Evolutionary conservation across 768 basidiomycete genomes (phyloP), one percentile per base, ranked within the genome.

Genomic region (Auriscalpium vulgare): DNA sequence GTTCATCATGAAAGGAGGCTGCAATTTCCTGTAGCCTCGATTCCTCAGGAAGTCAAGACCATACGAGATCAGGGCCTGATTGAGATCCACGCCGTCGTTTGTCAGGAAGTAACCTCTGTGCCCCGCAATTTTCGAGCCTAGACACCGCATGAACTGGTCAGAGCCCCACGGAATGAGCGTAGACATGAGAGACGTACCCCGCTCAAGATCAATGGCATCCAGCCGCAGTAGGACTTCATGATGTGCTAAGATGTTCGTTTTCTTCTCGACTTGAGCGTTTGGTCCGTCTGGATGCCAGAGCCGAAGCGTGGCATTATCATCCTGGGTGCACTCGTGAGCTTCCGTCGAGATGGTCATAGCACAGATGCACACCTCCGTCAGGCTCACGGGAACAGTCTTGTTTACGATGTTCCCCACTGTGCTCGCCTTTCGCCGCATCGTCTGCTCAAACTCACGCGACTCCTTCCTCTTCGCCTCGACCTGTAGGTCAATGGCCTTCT

Each of bases 1-100:
- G 78, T 92, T 93, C 88, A 99, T 97, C 78, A 99, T 87, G 77
- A 97, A 99, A 0, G 97, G 97, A 3, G 95, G 91, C 69, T 95
- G 92, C 50, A 98, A 82, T 73, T 95, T 97, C 75, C 85, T 95
- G 81, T 90, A 97, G 1, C 81, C 84, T 34, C 78, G 79, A 53
- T 78, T 80, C 37, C 92, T 80, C 53, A 99, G 76, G 71, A 95
- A 99, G 67, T 98, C 90, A 61, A 99, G 84, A 5, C 92, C 94
- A 65, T 98, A 97, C 50, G 85, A 81, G 70, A 98, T 89, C 49
- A 99, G 77, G 0, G 97, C 97, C 70, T 95, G 97, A 70, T 98
- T 99, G 45, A 99, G 82, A 72, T 98, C 95, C 62, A 99, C 81
- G 50, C 97, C 97, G 64, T 97, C 95, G 70, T 90, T 87, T 7